These are phyloP conservation scores for Alternaria dauci DNA, from an alignment of 2,329 filamentous ascomycete genomes.

Conservation along the genomic window DNA sequence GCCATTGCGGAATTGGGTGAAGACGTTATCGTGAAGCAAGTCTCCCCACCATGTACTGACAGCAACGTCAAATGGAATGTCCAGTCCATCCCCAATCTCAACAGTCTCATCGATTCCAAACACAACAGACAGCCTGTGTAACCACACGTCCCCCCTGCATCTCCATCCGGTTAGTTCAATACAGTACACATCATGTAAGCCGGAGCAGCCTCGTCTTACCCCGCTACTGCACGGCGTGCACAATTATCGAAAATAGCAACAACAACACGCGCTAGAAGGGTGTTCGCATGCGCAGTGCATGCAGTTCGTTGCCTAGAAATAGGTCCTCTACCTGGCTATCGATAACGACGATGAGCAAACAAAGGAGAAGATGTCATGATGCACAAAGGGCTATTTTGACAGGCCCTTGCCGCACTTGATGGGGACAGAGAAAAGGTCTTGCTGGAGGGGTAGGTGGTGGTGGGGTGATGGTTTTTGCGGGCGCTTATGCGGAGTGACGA, in stretches of 20 bases:
- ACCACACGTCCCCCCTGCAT: neutral
- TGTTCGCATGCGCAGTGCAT: slow-evolving; percentile 22
- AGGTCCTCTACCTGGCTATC: neutral
- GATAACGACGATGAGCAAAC: neutral
- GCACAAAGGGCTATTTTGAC: slow-evolving; percentile 1
- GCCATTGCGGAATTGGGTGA: too few species aligned
- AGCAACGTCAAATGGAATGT: too few species aligned
- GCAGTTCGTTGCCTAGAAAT: slow-evolving; percentile 11
- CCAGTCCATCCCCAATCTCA: too few species aligned
- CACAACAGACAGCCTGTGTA: neutral
- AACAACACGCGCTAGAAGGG: slow-evolving; percentile 12
- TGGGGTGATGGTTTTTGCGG: neutral
- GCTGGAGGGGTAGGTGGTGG: neutral
- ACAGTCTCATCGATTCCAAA: too few species aligned
- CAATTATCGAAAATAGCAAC: neutral
- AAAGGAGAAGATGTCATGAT: neutral
- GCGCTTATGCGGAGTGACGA: slow-evolving; percentile 19
- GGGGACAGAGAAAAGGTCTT: neutral
- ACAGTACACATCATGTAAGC: slow-evolving; percentile 8
- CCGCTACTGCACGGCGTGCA: neutral
- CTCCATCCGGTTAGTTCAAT: slow-evolving; percentile 5
- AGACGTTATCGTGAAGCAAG: too few species aligned
- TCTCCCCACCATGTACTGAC: too few species aligned
- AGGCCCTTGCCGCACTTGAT: neutral
- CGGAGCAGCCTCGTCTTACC: neutral